phyloP scores from a whole-genome alignment of 257 asterid genomes.

The Nicotiana knightiana region DNA sequence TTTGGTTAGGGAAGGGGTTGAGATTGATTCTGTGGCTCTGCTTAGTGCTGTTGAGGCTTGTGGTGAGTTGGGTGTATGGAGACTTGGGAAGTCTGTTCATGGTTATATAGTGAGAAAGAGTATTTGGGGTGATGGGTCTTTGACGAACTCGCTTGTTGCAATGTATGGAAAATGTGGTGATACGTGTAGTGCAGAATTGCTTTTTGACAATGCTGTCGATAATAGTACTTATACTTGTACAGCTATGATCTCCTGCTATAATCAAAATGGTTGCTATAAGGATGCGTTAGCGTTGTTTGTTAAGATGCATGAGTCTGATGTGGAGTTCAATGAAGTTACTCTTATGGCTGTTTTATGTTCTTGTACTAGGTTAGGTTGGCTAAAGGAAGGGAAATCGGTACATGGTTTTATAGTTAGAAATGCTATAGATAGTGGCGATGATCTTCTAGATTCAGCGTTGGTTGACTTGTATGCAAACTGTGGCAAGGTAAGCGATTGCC shows the following conservation, averaged over 20 bases:
- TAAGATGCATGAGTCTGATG: constrained; percentile 36
- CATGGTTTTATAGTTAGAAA: constrained; percentile 57
- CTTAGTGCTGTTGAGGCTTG: constrained; percentile 76
- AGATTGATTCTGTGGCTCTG: constrained; percentile 62
- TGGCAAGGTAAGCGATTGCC: constrained; percentile 43
- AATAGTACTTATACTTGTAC: constrained; percentile 58
- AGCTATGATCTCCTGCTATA: constrained; percentile 65
- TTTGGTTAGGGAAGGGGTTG: constrained; percentile 49
- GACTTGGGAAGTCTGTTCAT: constrained; percentile 55
- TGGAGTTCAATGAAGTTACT: constrained; percentile 59
- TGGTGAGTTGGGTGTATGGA: constrained; percentile 54
- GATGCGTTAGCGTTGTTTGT: constrained; percentile 47
- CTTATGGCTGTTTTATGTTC: constrained; percentile 61
- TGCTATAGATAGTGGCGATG: constrained; percentile 33
- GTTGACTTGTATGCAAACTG: constrained; percentile 77
- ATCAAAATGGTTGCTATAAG: constrained; percentile 51
- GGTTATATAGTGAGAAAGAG: constrained; percentile 45
- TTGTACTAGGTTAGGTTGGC: constrained; percentile 69
- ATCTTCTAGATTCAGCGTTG: constrained; percentile 62
- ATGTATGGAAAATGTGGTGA: constrained; percentile 91
- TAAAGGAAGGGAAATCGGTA: constrained; percentile 62
- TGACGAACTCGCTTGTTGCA: constrained; percentile 67
- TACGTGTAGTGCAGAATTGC: constrained; percentile 38
- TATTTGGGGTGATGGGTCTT: constrained; percentile 34
- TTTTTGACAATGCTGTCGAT: constrained; percentile 29